These are phyloP conservation scores for Macrophomina phaseolina DNA, from an alignment of 2,329 filamentous ascomycete species.

Conservation along the genomic window DNA sequence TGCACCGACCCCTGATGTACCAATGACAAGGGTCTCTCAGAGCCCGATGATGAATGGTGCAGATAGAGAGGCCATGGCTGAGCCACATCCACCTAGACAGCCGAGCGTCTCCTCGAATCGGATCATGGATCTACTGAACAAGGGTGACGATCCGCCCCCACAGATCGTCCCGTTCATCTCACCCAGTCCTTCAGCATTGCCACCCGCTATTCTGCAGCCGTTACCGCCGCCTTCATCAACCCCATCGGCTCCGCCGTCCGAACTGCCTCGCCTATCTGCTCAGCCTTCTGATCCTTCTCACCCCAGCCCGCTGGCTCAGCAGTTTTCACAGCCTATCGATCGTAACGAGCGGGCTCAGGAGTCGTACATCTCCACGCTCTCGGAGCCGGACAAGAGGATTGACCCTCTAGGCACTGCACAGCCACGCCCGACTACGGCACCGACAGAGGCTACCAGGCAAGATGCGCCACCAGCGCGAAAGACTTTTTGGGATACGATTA, in stretches of 20 bases:
- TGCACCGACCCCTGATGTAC: constrained; percentile 29
- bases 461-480: constrained; percentile 13
- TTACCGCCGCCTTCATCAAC: constrained; percentile 12
- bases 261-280: constrained; percentile 2
- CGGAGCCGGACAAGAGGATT: constrained; percentile 9
- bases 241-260: constrained; percentile 14
- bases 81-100: constrained; percentile 29
- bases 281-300: constrained; percentile 11
- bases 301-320: constrained; percentile 1
- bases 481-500: constrained; percentile 26
- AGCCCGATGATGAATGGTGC: constrained; percentile 8
- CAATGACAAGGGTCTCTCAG: neutral
- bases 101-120: constrained; percentile 39
- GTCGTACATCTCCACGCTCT: constrained; percentile 16
- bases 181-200: constrained; percentile 22
- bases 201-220: constrained; percentile 24
- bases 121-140: constrained; percentile 46
- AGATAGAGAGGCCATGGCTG: neutral
- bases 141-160: constrained; percentile 37
- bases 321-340: constrained; percentile 15
- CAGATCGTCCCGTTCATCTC: constrained; percentile 13
- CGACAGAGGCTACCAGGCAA: constrained; percentile 1
- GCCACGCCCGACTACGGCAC: constrained; percentile 13
- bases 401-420: neutral
- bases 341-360: constrained; percentile 18